Evolutionary conservation across 345 rosid genomes (phyloP), one percentile per base, ranked within the genome.

Genomic region (Arabidopsis suecica): DNA sequence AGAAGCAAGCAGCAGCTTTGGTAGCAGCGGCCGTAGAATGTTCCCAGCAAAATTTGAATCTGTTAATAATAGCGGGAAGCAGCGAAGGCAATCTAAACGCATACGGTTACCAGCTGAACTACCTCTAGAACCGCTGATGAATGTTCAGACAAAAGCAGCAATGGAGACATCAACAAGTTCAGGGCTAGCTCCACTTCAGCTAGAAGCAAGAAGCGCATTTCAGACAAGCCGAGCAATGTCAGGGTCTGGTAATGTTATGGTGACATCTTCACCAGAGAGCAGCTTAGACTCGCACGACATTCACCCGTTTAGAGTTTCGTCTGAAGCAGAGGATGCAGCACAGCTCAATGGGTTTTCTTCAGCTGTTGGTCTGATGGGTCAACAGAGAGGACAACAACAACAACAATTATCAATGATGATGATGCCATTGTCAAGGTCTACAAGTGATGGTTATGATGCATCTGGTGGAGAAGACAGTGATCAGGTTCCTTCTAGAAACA

Each of bases 381-480:
- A 72, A 67, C 73, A 53, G 5, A 67, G 69, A 61, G 85, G 79
- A 58, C 53, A 56, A 30, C 84, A 78, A 80, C 50, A 77, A 81
- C 45, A 75, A 78, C 74, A 69, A 25, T 64, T 60, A 38, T 36
- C 61, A 38, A 75, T 85, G 76, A 88, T 79, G 74, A 89, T 87
- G 74, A 78, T 95, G 58, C 97, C 89, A n/a, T 76, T 92, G 50
- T 89, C 94, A 10, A 92, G 97, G 81, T 92, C 99, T 40, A 84
- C 96, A 59, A 95, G 97, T 62, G 97, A 95, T 66, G 99, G 96
- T 5, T 92, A 92, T 28, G 99, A 95, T 81, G 94, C 99, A 12
- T 95, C 99, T 11, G 97, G 97, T 20, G 99, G 99, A 23, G 99
- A 95, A 83, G 99, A 95, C 70, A 95, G 99, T 37, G 99, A 92